Conservation (phyloP, 805 yeast species). For the Kazachstania psychrophila region DNA sequence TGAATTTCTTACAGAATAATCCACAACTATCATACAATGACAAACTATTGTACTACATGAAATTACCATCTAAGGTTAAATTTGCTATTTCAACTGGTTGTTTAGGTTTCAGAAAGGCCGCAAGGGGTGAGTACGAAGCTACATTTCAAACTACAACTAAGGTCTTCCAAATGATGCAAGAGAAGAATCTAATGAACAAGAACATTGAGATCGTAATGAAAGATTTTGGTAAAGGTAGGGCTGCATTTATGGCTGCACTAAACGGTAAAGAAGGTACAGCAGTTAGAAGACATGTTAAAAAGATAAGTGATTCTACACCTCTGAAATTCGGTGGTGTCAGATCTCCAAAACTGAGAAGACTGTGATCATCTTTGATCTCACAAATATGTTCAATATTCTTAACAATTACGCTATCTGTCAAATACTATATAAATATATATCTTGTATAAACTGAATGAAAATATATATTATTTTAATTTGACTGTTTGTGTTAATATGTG, state of each 20-base stretch:
- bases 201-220: slow-evolving; percentile 69
- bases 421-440: no score
- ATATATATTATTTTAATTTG: neutral
- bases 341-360: slow-evolving; percentile 72
- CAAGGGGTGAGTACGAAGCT: slow-evolving; percentile 90
- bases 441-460: neutral
- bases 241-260: slow-evolving; percentile 74
- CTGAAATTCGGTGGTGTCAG: slow-evolving; percentile 90
- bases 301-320: slow-evolving; percentile 70
- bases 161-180: slow-evolving; percentile 63
- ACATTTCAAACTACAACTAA: slow-evolving; percentile 74
- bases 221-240: slow-evolving; percentile 84
- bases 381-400: no score
- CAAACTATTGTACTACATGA: slow-evolving; percentile 65
- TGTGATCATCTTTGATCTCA: no score
- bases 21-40: slow-evolving; percentile 51
- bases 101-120: slow-evolving; percentile 81
- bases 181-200: slow-evolving; percentile 45
- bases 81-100: slow-evolving; percentile 70
- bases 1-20: slow-evolving; percentile 47
- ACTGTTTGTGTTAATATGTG: neutral
- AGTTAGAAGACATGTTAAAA: slow-evolving; percentile 55
- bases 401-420: no score
- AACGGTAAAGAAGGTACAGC: slow-evolving; percentile 79
- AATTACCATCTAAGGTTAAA: slow-evolving; percentile 68